Percentiles rank a stretch among this genome's conserved stretches.
Evolutionary conservation across 345 rosid genomes (phyloP).

Genomic region (Eucalyptus curtisii): DNA sequence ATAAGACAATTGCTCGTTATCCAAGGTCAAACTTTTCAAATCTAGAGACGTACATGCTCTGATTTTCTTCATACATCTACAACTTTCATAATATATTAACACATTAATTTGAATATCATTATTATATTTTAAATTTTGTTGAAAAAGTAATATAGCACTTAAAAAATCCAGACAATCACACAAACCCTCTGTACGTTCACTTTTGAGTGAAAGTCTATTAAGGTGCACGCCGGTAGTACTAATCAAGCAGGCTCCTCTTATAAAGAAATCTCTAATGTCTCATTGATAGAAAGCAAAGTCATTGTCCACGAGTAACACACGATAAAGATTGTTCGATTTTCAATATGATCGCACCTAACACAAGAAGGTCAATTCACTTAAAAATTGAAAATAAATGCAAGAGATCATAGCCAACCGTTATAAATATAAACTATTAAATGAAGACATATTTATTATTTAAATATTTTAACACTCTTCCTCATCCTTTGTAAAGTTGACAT

Average conservation of each 20-base stretch:
- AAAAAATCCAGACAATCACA: neutral
- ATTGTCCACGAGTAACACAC: neutral
- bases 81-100: neutral
- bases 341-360: neutral
- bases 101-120: neutral
- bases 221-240: neutral
- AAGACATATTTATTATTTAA: too few species aligned
- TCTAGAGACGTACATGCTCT: neutral
- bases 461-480: too few species aligned
- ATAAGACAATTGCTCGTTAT: neutral
- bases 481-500: too few species aligned
- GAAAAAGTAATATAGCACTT: neutral
- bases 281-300: neutral
- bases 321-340: too few species aligned
- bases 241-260: neutral
- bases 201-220: neutral
- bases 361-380: neutral
- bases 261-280: neutral
- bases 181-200: neutral
- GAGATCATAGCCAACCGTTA: too few species aligned
- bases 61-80: neutral
- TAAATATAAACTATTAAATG: too few species aligned
- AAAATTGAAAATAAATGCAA: too few species aligned
- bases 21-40: neutral
- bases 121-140: too few species aligned